phyloP scores from a whole-genome alignment of 2,329 filamentous ascomycete species.

The Pseudogymnoascus pannorum region DNA sequence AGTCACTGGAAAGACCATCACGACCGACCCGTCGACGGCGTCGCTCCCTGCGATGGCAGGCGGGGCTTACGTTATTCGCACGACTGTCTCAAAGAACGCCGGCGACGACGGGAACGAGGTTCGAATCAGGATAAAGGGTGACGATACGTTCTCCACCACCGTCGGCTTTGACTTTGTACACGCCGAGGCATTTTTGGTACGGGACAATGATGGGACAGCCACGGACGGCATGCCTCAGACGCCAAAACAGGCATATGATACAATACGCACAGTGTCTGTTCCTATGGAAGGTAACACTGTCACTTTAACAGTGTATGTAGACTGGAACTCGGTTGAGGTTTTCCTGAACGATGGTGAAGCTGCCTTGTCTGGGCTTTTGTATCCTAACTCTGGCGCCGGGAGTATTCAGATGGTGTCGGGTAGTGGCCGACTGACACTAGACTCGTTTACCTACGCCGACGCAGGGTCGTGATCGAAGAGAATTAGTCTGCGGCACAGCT shows the following conservation, averaged over 20 bases:
- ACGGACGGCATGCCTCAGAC: background rate
- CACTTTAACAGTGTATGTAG: background rate
- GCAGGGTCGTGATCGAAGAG: too few species aligned
- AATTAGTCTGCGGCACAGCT: too few species aligned
- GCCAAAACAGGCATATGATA: background rate
- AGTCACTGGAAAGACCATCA: background rate
- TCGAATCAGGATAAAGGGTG: background rate
- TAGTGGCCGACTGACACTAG: background rate
- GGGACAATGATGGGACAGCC: background rate
- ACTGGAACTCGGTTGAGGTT: background rate
- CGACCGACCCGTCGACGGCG: background rate
- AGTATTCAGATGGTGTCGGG: background rate
- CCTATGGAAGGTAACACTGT: background rate
- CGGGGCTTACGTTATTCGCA: background rate
- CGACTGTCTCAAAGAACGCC: background rate
- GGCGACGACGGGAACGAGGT: background rate
- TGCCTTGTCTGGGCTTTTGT: background rate
- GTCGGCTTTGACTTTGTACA: background rate
- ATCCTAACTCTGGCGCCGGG: background rate
- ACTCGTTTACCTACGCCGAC: background rate
- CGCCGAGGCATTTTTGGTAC: background rate
- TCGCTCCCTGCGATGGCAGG: background rate
- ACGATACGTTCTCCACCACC: background rate
- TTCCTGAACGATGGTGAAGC: background rate
- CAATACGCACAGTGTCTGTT: background rate